Conservation (phyloP, 805 yeast genomes). For the Kregervanrija pseudodelftensis region DNA sequence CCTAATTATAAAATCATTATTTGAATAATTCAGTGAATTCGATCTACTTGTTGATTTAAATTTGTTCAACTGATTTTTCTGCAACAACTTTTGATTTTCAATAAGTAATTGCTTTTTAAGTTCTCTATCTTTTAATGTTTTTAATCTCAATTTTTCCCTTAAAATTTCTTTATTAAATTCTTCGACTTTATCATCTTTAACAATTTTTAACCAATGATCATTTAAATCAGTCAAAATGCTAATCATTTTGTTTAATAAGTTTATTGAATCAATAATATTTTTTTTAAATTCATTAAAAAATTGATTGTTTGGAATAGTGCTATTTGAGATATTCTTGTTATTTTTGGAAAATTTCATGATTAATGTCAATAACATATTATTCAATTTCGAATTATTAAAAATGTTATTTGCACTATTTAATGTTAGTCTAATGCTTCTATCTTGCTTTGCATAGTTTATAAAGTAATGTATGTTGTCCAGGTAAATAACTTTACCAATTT, state of each 20-base stretch:
- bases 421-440: constrained; percentile 20
- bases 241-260: constrained; percentile 24
- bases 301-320: too few relatives aligned
- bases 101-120: not conserved
- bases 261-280: constrained; percentile 34
- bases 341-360: constrained; percentile 39
- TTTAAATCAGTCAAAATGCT: constrained; percentile 32
- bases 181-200: constrained; percentile 30
- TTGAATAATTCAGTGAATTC: too few relatives aligned
- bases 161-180: constrained; percentile 32
- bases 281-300: constrained; percentile 26
- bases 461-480: constrained; percentile 39
- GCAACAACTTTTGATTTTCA: too few relatives aligned
- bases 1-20: too few relatives aligned
- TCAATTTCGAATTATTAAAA: constrained; percentile 38
- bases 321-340: constrained; percentile 13
- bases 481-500: constrained; percentile 40
- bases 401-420: constrained; percentile 17
- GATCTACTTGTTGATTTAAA: too few relatives aligned
- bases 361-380: constrained; percentile 41
- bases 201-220: constrained; percentile 30
- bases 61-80: too few relatives aligned
- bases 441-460: constrained; percentile 28
- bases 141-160: constrained; percentile 19
- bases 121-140: constrained; percentile 16